Conservation (phyloP, 78 protist genomes). For the Ministeria vibrans region DNA sequence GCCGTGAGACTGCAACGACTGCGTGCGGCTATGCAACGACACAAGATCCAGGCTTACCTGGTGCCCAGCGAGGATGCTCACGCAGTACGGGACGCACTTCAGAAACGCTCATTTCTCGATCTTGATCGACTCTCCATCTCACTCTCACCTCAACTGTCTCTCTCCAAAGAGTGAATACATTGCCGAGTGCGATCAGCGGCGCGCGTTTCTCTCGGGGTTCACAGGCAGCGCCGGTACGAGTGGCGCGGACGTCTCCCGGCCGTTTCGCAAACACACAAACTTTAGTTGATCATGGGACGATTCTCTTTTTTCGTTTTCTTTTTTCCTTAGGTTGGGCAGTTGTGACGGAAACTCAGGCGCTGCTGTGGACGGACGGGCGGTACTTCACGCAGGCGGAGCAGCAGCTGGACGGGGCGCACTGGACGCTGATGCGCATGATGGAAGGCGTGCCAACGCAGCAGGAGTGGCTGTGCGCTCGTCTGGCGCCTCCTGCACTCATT, state of each 20-base stretch:
- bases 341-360: slow-evolving; percentile 44
- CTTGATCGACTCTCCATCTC: not conserved
- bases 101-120: not conserved
- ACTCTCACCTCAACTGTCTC: not conserved
- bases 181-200: slow-evolving; percentile 43
- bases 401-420: slow-evolving; percentile 46
- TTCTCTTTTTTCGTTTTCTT: not conserved
- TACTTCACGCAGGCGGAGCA: slow-evolving; percentile 64
- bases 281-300: not conserved
- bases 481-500: not conserved
- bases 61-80: slow-evolving; percentile 68
- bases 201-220: slow-evolving; percentile 69
- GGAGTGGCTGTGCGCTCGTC: slow-evolving; percentile 36
- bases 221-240: slow-evolving; percentile 75
- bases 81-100: not conserved
- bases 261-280: not conserved
- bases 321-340: slow-evolving; percentile 40
- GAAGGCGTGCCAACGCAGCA: slow-evolving; percentile 29
- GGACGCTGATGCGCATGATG: slow-evolving; percentile 68
- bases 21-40: too few species aligned
- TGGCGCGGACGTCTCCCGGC: too few species aligned
- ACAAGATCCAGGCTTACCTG: slow-evolving; percentile 31
- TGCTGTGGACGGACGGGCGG: slow-evolving; percentile 91
- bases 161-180: slow-evolving; percentile 65
- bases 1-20: too few species aligned